Evolutionary conservation across 2,329 filamentous ascomycete species (phyloP).

Genomic region (Sarocladiaceae sp.): DNA sequence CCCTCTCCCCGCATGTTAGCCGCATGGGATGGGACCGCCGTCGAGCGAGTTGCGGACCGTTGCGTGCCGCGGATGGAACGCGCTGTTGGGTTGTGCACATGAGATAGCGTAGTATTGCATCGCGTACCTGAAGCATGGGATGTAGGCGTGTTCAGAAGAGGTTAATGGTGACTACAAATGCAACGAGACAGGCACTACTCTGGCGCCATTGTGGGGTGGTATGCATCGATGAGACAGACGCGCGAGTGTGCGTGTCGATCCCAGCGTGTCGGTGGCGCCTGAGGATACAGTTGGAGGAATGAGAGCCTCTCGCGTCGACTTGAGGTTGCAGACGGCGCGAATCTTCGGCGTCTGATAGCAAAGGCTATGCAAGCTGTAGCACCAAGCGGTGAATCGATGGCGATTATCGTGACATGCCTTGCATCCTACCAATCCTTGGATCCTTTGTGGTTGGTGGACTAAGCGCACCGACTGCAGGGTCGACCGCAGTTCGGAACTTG

Average conservation of each 20-base stretch:
- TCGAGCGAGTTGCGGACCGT: not conserved
- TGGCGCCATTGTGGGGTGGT: too few species aligned
- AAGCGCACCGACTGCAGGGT: slow-evolving; percentile 2
- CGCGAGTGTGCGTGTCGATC: slow-evolving; percentile 4
- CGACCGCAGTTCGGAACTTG: not conserved
- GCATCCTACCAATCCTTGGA: not conserved
- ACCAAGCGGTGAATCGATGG: slow-evolving; percentile 2
- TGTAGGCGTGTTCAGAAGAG: too few species aligned
- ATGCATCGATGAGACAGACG: slow-evolving; percentile 7
- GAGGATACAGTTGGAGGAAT: not conserved
- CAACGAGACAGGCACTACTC: too few species aligned
- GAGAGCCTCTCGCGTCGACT: slow-evolving; percentile 6
- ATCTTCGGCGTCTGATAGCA: not conserved
- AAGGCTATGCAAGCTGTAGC: not conserved
- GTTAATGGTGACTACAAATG: too few species aligned
- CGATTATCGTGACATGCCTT: not conserved
- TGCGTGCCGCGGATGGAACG: slow-evolving; percentile 8
- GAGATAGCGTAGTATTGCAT: not conserved
- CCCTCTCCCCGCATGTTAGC: slow-evolving; percentile 1
- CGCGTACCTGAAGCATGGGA: too few species aligned
- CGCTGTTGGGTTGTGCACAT: not conserved
- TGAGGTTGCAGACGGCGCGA: not conserved
- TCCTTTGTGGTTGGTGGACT: slow-evolving; percentile 1
- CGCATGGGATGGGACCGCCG: not conserved
- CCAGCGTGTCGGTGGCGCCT: slow-evolving; percentile 1